Evolutionary conservation across 2,329 filamentous ascomycete genomes (phyloP), one percentile per base, ranked within the genome.

Genomic region (Phaeophleospora eucalypticola): DNA sequence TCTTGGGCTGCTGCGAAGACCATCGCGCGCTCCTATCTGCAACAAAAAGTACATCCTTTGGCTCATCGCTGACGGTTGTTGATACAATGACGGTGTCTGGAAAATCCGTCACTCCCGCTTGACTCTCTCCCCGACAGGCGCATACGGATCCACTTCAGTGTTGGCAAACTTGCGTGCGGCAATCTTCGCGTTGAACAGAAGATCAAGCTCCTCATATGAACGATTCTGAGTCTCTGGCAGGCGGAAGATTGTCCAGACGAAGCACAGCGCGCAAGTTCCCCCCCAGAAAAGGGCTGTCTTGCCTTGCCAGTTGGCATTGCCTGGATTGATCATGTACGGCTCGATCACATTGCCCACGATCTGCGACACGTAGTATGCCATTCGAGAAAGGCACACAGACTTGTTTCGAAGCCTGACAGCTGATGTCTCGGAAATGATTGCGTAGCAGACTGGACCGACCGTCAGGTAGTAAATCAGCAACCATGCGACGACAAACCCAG

Each of bases 181-280:
- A 15, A 68, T 57, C n/a, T 57, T 53, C 29, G 54, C 48, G 29
- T 65, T 57, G 49, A 67, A 68, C 60, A 68, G 58, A 10, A 64
- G 48, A 48, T 69, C 65, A 15, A 69, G 47, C 53, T 69, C 65
- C 39, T 66, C 63, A 47, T 61, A 67, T 12, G 66, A 65, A 15
- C 63, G 46, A 17, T 58, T 61, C 20, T 59, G 61, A 41, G 64
- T 67, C 48, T 68, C 66, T 3, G 66, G 66, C 6, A 68, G 53
- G 17, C 57, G 53, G 33, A 64, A 64, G 49, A 56, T 66, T 14
- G 58, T 59, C 59, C 63, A 65, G 2, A 62, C 24, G 18, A 64
- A 48, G 40, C 58, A 63, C 3, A 61, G 46, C 3, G 21, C 27
- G 10, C 40, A 43, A 4, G 41, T 44, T 17, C 41, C 45, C 14